Conservation (phyloP, 164 flowering plant genomes). For the Aristolochia contorta region DNA sequence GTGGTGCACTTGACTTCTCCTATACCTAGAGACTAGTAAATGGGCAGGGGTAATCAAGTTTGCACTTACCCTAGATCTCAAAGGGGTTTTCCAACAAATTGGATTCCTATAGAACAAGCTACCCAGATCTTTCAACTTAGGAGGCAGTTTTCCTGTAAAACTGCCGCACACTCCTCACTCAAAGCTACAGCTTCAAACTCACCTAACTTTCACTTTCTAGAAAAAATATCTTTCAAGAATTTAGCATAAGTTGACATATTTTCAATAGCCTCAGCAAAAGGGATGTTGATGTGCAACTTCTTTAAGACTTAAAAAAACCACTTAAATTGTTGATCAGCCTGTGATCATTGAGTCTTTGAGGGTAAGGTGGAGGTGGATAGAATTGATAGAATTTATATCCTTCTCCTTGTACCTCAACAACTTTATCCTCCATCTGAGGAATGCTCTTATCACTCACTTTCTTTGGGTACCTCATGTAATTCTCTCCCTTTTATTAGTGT, state of each 20-base stretch:
- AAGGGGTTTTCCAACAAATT: not conserved
- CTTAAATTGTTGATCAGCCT: not conserved
- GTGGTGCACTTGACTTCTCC: not conserved
- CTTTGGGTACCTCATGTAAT: too few relatives aligned
- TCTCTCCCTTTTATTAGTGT: too few relatives aligned
- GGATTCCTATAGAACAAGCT: not conserved
- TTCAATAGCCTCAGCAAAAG: not conserved
- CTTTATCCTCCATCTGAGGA: too few relatives aligned
- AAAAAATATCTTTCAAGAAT: not conserved
- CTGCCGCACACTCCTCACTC: not conserved
- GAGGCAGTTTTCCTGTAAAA: not conserved
- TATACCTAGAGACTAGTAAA: not conserved
- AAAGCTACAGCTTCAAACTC: not conserved
- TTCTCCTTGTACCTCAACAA: too few relatives aligned
- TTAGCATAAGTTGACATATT: not conserved
- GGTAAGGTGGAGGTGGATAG: not conserved
- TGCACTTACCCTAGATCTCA: not conserved
- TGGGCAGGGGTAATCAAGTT: not conserved
- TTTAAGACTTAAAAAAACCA: not conserved
- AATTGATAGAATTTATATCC: too few relatives aligned
- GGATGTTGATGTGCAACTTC: not conserved
- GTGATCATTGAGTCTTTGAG: not conserved
- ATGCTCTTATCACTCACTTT: not conserved
- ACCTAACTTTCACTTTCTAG: not conserved
- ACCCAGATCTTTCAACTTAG: too few relatives aligned